Base-by-base conservation (phyloP, 257 asterid genomes). In the Solanum verrucosum region DNA sequence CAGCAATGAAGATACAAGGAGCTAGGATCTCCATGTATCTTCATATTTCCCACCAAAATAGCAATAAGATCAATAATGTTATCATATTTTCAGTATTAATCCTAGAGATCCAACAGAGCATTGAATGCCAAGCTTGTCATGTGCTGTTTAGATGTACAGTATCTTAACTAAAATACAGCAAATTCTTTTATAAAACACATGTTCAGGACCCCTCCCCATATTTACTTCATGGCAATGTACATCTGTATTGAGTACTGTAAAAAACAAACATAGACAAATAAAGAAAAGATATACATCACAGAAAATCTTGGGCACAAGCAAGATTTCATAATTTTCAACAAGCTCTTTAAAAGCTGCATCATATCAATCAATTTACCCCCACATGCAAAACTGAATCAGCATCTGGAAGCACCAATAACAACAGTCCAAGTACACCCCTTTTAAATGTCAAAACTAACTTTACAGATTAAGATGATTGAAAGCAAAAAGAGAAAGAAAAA, bases 381-480 rank as follows among this genome's bases (percentile, higher is more conserved):
- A 81, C 85, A 81, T 44, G 40, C 67, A 79, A 44, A 79, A 44
- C 85, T 49, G 71, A 46, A 13, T 31, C 85, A 81, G 85, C 27
- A 81, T 81, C 85, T 89, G 88, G 92, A 87, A 88, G 46, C 91
- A 91, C 91, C 93, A 89, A 89, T 91, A 89, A 91, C 93, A 94
- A 92, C 92, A 91, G 89, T 89, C 46, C 70, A 82, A 46, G 11
- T 82, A 44, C 71, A 31, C 18, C 42, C 27, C 10, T 46, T 86
- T 88, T 89, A 88, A 94, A 93, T 91, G 88, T 88, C 91, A 88
- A 87, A 89, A 90, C 91, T 93, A 91, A 92, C 95, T 94, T 92
- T 92, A 93, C 95, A 49, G 44, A 81, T 27, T 5, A 81, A 81
- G 27, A 79, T 91, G 60, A 81, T 81, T 44, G 40, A 67, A 70